phyloP scores from a whole-genome alignment of 768 basidiomycete genomes.

The Crepidotus variabilis region DNA sequence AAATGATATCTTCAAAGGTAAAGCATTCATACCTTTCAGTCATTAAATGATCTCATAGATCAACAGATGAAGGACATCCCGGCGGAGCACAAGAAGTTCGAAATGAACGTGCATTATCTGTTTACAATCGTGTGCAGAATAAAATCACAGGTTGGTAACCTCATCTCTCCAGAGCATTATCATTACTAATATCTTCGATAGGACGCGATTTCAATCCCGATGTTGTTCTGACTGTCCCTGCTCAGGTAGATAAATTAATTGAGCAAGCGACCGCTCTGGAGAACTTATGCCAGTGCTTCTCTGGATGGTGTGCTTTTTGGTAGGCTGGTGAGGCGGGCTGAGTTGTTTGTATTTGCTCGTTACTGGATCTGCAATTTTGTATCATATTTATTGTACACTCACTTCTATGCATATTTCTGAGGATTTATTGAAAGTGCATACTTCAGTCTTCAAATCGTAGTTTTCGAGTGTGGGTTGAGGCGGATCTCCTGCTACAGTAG shows the following conservation, averaged over 20 bases:
- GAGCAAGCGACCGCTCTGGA: constrained; percentile 90
- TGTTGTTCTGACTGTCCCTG: constrained; percentile 62
- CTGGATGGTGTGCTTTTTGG: constrained; percentile 93
- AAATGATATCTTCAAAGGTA: constrained; percentile 90
- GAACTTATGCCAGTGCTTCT: constrained; percentile 95
- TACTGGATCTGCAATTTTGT: neutral
- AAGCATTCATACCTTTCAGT: constrained; percentile 11
- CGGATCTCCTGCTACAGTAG: no score
- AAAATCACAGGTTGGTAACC: constrained; percentile 78
- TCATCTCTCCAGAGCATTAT: neutral
- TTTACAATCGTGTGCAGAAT: constrained; percentile 92
- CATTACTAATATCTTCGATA: constrained; percentile 21
- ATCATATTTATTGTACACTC: neutral
- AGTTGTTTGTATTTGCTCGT: constrained; percentile 9
- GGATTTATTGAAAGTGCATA: no score
- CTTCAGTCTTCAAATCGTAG: no score
- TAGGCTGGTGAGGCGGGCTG: constrained; percentile 22
- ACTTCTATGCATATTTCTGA: no score
- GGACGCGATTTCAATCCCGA: constrained; percentile 94
- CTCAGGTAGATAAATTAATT: constrained; percentile 91
- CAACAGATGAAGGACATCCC: constrained; percentile 42
- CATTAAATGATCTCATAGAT: neutral
- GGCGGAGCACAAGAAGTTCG: constrained; percentile 82
- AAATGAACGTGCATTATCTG: constrained; percentile 85
- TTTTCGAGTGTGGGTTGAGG: no score